Evolutionary conservation across 345 rosid genomes (phyloP), one percentile per base, ranked within the genome.

Genomic region (Brassica carinata): DNA sequence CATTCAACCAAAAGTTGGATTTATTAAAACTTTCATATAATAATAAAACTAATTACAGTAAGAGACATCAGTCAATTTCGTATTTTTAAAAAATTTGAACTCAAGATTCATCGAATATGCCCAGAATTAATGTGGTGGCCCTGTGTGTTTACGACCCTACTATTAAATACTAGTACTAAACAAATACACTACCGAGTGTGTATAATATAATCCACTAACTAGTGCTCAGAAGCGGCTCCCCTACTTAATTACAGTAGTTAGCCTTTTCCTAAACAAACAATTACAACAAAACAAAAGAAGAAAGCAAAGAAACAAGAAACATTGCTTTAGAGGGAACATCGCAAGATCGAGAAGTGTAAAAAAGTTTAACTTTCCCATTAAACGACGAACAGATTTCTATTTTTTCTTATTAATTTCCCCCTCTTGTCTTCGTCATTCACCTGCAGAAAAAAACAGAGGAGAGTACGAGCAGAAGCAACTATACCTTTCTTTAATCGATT

Each of bases 271-370:
- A 3, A 13, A 71, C 34, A 7, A 43, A 45, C 27, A 77, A 77
- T 11, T 51, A 57, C 75, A 29, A 61, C 27, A 59, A 71, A 51
- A 77, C 69, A 51, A 38, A 27, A 13, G 18, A 14, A 34, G 13
- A 66, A 9, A 62, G 72, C 70, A 74, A 65, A 62, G 72, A 80
- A 74, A 58, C 77, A 81, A 67, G 57, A 67, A 81, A 72, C 81
- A 66, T 81, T 48, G 78, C 82, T 82, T 82, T 73, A 27, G 78
- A 73, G 84, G 76, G 72, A 82, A 79, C 72, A 77, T n/a, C 40
- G 58, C 65, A 75, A 67, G 33, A 74, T 80, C 83, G 74, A 73
- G 51, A 53, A 17, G 62, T 66, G 10, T 64, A 65, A 79, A 75
- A 76, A 67, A 69, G 65, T 72, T 11, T 18, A 27, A 68, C 74